Base-by-base conservation (phyloP, 306 rosid genomes). In the Begonia loranthoides region DNA sequence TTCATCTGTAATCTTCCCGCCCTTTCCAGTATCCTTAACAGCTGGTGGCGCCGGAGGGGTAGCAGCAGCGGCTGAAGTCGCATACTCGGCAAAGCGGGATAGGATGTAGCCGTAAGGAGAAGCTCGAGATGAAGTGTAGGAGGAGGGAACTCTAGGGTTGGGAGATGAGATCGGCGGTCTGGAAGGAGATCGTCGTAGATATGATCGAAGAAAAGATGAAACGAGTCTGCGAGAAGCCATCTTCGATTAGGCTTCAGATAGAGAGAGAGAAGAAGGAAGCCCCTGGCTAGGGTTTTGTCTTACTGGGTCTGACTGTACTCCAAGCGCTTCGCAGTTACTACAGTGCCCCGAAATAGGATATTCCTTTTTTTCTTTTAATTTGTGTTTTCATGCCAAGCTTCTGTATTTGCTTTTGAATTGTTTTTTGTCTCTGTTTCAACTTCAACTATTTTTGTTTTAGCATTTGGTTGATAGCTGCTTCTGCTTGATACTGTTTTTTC, bases 1-100 rank as follows among this genome's bases (percentile, higher is more conserved):
- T 39, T 85, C 92, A 1, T 85, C 87, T 2, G 77, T 55, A 58
- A 85, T 72, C 58, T 81, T 85, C 0, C 84, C 90, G 0, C 76
- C 68, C 0, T 62, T 67, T 0, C 66, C 64, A 1, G 61, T 44
- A 1, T 57, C 82, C 69, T 62, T 62, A 0, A 55, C 19, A 1
- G 83, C 41, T 0, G 72, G 3, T 0, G 78, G 21, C 0, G 83
- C 39, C 13, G 75, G 49, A 9, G 75, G 13, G 0, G 92, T 4
- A 3, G 84, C 60, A 0, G 78, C 75, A 0, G 90, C 82, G 0
- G 87, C 73, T 0, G 82, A 59, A 0, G 90, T 76, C 12, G 90
- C 80, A 43, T 84, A 81, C 39, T 80, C 67, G 5, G 87, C 68
- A 15, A 73, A 66, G 41, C 92, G 87, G 6, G 64, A 58, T 12